Percentiles rank a stretch among this genome's conserved stretches.
phyloP scores from a whole-genome alignment of 1,284 basidiomycete species.

The Microbotryum lychnidis-dioicae region DNA sequence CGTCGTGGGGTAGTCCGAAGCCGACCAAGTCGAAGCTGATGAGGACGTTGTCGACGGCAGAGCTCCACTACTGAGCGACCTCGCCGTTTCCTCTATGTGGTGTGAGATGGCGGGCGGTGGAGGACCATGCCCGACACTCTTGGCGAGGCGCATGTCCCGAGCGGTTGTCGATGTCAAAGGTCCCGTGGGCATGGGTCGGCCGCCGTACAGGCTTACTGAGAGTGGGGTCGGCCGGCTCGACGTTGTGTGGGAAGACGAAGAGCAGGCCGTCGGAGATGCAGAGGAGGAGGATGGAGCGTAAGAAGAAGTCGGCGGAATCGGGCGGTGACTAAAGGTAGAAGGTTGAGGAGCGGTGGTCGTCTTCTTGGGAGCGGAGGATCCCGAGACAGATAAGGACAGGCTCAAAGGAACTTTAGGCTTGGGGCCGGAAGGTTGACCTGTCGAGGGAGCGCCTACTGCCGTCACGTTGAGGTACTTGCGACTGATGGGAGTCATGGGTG shows the following conservation, averaged over 20 bases:
- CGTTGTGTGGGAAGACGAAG: neutral
- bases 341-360: neutral
- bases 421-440: neutral
- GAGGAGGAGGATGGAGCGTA: neutral
- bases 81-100: no score
- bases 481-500: constrained; percentile 63
- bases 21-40: neutral
- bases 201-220: no score
- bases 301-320: neutral
- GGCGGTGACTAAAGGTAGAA: neutral
- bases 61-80: no score
- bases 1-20: neutral
- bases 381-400: constrained; percentile 1
- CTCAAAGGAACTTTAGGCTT: constrained; percentile 4
- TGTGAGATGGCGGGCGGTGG: no score
- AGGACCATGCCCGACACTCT: no score
- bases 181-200: no score
- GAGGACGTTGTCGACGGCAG: neutral
- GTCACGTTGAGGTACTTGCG: constrained; percentile 65
- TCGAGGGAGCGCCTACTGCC: constrained; percentile 1
- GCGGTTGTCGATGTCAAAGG: no score
- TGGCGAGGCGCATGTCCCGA: no score
- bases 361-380: neutral
- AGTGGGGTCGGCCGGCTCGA: no score
- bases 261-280: constrained; percentile 1